Evolutionary conservation across 2,329 filamentous ascomycete genomes (phyloP), one percentile per base, ranked within the genome.

Genomic region (Aspergillus sp.): DNA sequence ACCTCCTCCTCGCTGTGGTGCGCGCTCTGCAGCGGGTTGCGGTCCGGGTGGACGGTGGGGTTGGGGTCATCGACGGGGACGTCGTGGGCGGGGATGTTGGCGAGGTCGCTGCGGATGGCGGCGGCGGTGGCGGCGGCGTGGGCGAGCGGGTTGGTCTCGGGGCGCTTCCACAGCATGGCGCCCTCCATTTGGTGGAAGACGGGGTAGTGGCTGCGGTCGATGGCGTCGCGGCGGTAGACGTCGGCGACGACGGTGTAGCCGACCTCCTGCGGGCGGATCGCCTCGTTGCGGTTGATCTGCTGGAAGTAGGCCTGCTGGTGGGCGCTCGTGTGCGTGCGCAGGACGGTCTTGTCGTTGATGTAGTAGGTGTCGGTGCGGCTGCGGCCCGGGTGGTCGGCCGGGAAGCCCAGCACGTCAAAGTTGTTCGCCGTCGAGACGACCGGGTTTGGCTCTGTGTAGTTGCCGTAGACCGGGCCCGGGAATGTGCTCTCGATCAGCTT

Each of bases 121-220:
- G 76, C 50, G 76, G 79, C 42, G 82, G 82, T 68, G 76, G 80
- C 24, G 68, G 55, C 32, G 0, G 70, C 64, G 33, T 65, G 55
- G n/a, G 66, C 60, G 11, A 71, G 58, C 1, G 70, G 66, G 13
- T 69, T 56, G 4, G 52, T 57, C 8, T 56, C 52, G 2, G 70
- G 78, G 9, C 90, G 83, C 66, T 94, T 88, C 93, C 94, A 99
- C 49, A 91, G 87, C 61, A 88, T 82, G 8, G 93, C 93, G 11
- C 91, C 93, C 71, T 99, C 94, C 92, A 97, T 97, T 75, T 99
- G 94, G 74, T 99, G 94, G 73, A 99, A 99, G 53, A 95, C 85
- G 0, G 94, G 94, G 73, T 97, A 97, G 74, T 99, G 94, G 62
- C 87, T 94, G 51, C 89, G 84, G 73, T 99, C 94, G 65, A 99